These are phyloP conservation scores for Pleurozium schreberi DNA, from an alignment of 225 moss, liverwort and hornwort genomes.

Conservation along the genomic window DNA sequence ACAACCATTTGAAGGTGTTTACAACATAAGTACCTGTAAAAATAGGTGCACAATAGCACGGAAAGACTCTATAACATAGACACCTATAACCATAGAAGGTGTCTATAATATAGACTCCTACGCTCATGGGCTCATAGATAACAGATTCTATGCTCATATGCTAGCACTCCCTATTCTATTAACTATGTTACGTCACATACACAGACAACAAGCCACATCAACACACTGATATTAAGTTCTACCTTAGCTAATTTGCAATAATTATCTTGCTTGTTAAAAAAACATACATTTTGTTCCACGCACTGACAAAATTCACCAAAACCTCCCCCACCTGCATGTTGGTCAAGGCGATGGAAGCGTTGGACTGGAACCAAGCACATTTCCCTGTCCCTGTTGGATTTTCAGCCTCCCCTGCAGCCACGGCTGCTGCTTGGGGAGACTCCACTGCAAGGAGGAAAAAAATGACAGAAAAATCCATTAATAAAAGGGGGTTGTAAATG, in stretches of 20 bases:
- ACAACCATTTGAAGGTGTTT: too few relatives aligned
- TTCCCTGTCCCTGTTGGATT: constrained; percentile 6
- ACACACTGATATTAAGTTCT: neutral
- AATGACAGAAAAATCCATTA: neutral
- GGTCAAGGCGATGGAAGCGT: constrained; percentile 19
- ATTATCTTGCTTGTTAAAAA: neutral
- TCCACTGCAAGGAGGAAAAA: constrained; percentile 14
- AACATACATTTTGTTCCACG: neutral
- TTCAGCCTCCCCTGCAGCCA: constrained; percentile 22
- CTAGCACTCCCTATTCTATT: neutral
- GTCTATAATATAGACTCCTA: too few relatives aligned
- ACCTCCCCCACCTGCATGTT: constrained; percentile 26
- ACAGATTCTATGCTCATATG: too few relatives aligned
- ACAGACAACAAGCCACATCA: neutral
- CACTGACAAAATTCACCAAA: neutral
- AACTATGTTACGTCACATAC: too few relatives aligned
- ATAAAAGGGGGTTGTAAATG: neutral
- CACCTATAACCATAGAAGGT: too few relatives aligned
- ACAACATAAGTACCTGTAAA: too few relatives aligned
- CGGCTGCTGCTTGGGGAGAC: constrained; percentile 35
- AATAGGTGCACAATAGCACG: too few relatives aligned
- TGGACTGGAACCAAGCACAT: constrained; percentile 39
- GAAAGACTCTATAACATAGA: too few relatives aligned
- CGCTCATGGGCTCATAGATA: too few relatives aligned
- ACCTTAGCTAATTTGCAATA: neutral